These are phyloP conservation scores for Rhytidhysteron rufulum DNA, from an alignment of 2,329 filamentous ascomycete species.

Conservation along the genomic window DNA sequence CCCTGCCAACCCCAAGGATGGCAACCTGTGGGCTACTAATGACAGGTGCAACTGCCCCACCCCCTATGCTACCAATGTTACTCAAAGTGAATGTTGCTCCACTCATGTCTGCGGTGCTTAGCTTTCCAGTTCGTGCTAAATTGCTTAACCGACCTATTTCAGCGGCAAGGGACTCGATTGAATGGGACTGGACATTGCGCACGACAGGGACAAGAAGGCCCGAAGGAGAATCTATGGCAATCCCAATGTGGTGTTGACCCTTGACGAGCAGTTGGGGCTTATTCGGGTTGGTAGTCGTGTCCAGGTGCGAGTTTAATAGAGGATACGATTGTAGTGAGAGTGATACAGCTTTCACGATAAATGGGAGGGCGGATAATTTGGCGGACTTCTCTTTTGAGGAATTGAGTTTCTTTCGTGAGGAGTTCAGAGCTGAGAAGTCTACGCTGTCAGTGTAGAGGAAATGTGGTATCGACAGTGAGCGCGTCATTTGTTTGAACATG, in stretches of 20 bases:
- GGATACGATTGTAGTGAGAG: constrained; percentile 78
- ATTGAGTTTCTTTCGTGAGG: constrained; percentile 73
- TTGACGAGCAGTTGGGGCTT: constrained; percentile 77
- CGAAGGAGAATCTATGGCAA: constrained; percentile 89
- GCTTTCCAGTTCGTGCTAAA: constrained; percentile 69
- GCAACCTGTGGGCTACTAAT: constrained; percentile 88
- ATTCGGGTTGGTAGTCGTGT: constrained; percentile 52
- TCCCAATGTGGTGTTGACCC: constrained; percentile 85
- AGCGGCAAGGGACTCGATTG: constrained; percentile 71
- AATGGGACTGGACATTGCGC: constrained; percentile 73
- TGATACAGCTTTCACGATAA: constrained; percentile 94
- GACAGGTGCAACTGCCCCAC: constrained; percentile 85
- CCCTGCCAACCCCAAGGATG: constrained; percentile 82
- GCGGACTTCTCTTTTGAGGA: constrained; percentile 29
- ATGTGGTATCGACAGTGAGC: constrained; percentile 84
- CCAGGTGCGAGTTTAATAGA: constrained; percentile 81
- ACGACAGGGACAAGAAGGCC: constrained; percentile 91
- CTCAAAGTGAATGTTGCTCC: constrained; percentile 93
- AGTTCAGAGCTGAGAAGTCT: constrained; percentile 71
- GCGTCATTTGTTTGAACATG: constrained; percentile 98
- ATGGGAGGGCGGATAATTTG: constrained; percentile 83
- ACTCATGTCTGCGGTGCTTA: constrained; percentile 69
- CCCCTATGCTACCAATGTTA: constrained; percentile 94
- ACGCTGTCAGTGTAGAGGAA: constrained; percentile 93
- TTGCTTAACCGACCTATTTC: constrained; percentile 72